Evolutionary conservation across 1,284 basidiomycete genomes (phyloP).

Genomic region (Serendipita sp.): DNA sequence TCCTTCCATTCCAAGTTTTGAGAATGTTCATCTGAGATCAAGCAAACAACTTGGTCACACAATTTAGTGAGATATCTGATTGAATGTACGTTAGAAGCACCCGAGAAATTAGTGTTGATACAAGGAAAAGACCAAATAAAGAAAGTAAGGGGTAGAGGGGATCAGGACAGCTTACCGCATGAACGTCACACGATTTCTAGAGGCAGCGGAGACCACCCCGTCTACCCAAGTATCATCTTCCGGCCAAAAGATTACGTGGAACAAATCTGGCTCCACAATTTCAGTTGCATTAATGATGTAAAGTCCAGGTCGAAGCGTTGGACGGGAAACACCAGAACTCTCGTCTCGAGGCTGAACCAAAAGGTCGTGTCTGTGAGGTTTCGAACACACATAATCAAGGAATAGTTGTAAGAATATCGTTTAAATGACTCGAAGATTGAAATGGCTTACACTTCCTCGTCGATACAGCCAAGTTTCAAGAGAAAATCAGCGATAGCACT

Average conservation of each 20-base stretch:
- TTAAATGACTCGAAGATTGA: not conserved
- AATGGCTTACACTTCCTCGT: slow-evolving; percentile 23
- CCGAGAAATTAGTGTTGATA: not conserved
- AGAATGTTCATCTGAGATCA: slow-evolving; percentile 34
- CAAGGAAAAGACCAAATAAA: not conserved
- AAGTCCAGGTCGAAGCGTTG: slow-evolving; percentile 34
- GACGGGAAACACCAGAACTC: slow-evolving; percentile 15
- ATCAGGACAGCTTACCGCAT: slow-evolving; percentile 30
- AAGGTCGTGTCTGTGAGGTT: slow-evolving; percentile 8
- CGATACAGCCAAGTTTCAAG: slow-evolving; percentile 21
- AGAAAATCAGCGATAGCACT: slow-evolving; percentile 34
- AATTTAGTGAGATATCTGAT: slow-evolving; percentile 42
- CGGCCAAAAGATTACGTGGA: slow-evolving; percentile 46
- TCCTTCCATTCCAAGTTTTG: slow-evolving; percentile 9
- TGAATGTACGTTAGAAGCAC: slow-evolving; percentile 7
- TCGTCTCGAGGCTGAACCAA: slow-evolving; percentile 17
- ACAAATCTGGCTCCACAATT: not conserved
- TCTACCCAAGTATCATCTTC: slow-evolving; percentile 47
- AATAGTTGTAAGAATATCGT: not conserved
- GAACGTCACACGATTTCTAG: slow-evolving; percentile 42
- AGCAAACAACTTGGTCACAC: slow-evolving; percentile 34
- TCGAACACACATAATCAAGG: not conserved
- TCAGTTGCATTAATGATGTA: slow-evolving; percentile 23
- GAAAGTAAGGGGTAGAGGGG: too few species aligned
- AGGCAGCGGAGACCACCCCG: slow-evolving; percentile 28